phyloP scores from a whole-genome alignment of 495 filamentous ascomycete genomes.

The Pyrenopolyporus hunteri region DNA sequence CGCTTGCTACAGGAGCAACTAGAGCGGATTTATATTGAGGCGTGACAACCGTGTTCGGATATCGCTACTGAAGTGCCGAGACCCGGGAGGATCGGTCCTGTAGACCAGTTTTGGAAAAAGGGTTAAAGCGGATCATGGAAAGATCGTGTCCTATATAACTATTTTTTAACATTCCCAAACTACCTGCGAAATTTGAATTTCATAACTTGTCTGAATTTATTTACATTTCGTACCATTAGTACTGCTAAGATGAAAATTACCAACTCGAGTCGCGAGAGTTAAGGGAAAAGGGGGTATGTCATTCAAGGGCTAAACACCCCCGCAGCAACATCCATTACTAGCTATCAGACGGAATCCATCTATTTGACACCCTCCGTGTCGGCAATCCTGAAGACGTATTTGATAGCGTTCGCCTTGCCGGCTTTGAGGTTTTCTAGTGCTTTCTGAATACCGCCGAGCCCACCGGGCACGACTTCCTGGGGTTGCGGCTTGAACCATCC shows the following conservation, averaged over 20 bases:
- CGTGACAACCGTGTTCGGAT: neutral
- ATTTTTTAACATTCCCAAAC: too few relatives aligned
- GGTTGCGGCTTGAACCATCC: constrained; percentile 70
- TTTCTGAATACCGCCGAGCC: constrained; percentile 62
- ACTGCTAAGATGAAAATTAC: too few relatives aligned
- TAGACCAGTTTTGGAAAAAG: neutral
- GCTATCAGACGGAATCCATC: neutral
- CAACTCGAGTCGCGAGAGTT: too few relatives aligned
- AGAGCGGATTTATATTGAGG: neutral
- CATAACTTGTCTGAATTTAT: too few relatives aligned
- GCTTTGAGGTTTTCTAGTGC: constrained; percentile 62
- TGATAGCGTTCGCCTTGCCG: constrained; percentile 69
- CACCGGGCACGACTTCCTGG: constrained; percentile 64
- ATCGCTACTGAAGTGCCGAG: neutral
- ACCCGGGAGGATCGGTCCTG: neutral
- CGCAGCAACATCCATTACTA: too few relatives aligned
- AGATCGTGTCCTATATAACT: neutral
- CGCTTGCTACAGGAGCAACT: constrained; percentile 14
- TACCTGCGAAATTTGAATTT: too few relatives aligned
- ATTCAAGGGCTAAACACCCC: too few relatives aligned
- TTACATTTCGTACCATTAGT: too few relatives aligned
- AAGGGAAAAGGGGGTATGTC: too few relatives aligned
- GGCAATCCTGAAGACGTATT: constrained; percentile 72
- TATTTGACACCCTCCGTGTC: constrained; percentile 59
- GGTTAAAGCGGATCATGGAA: neutral